A percentile compares a stretch with the other conserved stretches of the same genome.
These are phyloP conservation scores for Epichloe gansuensis DNA, from an alignment of 2,329 filamentous ascomycete genomes.

Conservation along the genomic window DNA sequence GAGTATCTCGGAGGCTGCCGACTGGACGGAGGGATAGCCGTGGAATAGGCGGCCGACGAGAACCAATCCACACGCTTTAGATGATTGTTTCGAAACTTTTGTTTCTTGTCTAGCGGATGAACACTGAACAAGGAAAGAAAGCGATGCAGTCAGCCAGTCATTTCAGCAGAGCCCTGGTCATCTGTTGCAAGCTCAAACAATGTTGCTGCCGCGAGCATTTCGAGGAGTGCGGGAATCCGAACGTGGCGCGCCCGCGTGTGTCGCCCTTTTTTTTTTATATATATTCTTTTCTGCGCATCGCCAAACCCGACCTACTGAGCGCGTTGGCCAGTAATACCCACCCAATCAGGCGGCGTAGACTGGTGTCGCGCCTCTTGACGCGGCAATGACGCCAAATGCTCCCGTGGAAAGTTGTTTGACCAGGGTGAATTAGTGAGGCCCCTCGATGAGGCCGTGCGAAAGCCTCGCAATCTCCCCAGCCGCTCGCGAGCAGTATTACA, in stretches of 20 bases:
- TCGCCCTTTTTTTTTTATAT: neutral
- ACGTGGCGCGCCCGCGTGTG: neutral
- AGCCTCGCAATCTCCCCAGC: slow-evolving; percentile 1
- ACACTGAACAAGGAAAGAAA: neutral
- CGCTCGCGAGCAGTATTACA: neutral
- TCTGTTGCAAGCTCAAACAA: neutral
- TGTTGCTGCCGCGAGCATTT: neutral
- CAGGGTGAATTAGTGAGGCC: too few relatives aligned
- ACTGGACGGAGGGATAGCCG: neutral
- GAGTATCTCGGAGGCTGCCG: neutral
- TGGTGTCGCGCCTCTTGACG: slow-evolving; percentile 1
- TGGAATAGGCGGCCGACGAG: neutral
- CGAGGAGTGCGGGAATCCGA: neutral
- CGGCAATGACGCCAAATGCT: neutral
- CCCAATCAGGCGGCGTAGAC: neutral
- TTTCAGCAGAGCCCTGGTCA: neutral
- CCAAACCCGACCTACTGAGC: neutral
- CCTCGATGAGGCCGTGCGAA: neutral
- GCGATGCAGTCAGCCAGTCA: slow-evolving; percentile 1
- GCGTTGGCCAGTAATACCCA: neutral
- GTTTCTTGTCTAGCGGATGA: too few relatives aligned
- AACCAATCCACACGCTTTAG: neutral
- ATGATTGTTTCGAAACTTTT: neutral
- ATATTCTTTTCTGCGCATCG: too few relatives aligned
- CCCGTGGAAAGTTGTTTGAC: neutral